Conservation (phyloP, 768 basidiomycete species). For the Calvatia gigantea region DNA sequence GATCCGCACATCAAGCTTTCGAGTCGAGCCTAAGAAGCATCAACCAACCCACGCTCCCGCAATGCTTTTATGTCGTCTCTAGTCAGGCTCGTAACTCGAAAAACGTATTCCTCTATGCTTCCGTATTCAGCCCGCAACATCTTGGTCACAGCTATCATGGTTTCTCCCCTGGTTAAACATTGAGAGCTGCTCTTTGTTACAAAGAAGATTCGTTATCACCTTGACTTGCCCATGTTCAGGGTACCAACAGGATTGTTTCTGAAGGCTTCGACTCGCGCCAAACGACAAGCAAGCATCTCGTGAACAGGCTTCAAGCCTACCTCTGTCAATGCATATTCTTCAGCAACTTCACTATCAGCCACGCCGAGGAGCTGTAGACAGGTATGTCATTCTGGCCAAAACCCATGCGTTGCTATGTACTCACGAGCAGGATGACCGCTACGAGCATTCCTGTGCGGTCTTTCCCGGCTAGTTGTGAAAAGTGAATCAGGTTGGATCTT, state of each 20-base stretch:
- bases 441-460: conserved; percentile 39
- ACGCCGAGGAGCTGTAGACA: conserved; percentile 34
- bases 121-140: conserved; percentile 33
- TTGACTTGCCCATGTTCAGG: conserved; percentile 30
- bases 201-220: conserved; percentile 17
- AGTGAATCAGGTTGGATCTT: neutral
- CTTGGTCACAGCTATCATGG: conserved; percentile 28
- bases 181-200: neutral
- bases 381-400: neutral
- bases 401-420: neutral
- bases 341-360: conserved; percentile 32
- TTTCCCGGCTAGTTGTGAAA: conserved; percentile 38
- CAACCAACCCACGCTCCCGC: neutral
- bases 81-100: conserved; percentile 24
- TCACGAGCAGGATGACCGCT: conserved; percentile 31
- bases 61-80: neutral
- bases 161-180: conserved; percentile 27
- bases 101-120: conserved; percentile 32
- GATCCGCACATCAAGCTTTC: no score
- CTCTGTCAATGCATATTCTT: conserved; percentile 38
- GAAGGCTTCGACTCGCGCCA: conserved; percentile 25
- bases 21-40: neutral
- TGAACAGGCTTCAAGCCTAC: conserved; percentile 32
- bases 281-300: conserved; percentile 26
- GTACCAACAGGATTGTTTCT: conserved; percentile 32